Percentiles rank a stretch among this genome's conserved stretches.
Conservation (phyloP, 331 rosid genomes). For the Dryas integrifolia region DNA sequence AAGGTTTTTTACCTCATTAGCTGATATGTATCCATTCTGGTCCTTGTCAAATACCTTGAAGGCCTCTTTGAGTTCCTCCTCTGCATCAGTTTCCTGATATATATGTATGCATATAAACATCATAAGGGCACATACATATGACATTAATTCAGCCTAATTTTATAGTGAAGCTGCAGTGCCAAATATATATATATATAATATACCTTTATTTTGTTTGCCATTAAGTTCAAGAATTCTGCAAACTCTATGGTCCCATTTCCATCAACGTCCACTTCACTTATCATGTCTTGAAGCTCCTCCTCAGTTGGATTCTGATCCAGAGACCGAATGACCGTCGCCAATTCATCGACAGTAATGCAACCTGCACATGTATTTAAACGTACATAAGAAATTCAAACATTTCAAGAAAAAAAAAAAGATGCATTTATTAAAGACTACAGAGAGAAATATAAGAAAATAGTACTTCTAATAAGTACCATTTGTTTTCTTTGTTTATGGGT, state of each 20-base stretch:
- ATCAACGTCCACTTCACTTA: constrained; percentile 75
- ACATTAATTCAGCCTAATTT: neutral
- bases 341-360: constrained; percentile 85
- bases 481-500: neutral
- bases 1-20: constrained; percentile 57
- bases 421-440: too few relatives aligned
- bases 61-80: constrained; percentile 92
- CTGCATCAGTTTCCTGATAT: constrained; percentile 74
- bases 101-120: neutral
- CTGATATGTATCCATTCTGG: constrained; percentile 92
- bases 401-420: neutral
- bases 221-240: constrained; percentile 68
- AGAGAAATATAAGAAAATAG: neutral
- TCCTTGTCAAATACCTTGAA: constrained; percentile 96
- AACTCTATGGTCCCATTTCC: constrained; percentile 95
- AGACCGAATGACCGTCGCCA: constrained; percentile 81
- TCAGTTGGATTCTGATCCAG: constrained; percentile 95
- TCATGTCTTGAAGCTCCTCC: constrained; percentile 85
- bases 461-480: neutral
- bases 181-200: neutral
- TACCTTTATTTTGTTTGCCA: constrained; percentile 92
- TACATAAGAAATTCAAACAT: neutral
- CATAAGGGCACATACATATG: neutral
- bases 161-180: neutral
- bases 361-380: constrained; percentile 34